A percentile compares a stretch with the other conserved stretches of the same genome.
Evolutionary conservation across 2,329 filamentous ascomycete genomes (phyloP).

Genomic region (Stagonosporopsis vannaccii): DNA sequence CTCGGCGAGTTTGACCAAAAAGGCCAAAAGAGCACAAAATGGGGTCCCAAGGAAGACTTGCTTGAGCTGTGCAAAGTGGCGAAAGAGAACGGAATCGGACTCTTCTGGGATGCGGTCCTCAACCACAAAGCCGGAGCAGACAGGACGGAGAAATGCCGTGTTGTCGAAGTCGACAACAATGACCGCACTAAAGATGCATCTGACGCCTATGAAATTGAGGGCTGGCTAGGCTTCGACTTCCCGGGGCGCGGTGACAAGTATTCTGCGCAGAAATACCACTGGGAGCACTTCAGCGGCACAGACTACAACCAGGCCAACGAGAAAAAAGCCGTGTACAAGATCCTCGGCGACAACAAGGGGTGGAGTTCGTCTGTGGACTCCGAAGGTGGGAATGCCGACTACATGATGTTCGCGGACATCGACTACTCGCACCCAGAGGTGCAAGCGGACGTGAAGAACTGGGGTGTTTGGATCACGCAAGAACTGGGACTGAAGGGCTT

Average conservation of each 20-base stretch:
- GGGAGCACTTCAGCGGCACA: constrained; percentile 72
- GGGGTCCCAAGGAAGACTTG: constrained; percentile 71
- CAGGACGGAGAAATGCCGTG: constrained; percentile 66
- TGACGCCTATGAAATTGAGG: constrained; percentile 68
- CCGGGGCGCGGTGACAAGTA: constrained; percentile 66
- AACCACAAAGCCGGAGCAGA: constrained; percentile 78
- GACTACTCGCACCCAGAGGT: constrained; percentile 69
- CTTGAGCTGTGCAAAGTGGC: constrained; percentile 60
- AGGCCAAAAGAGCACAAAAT: constrained; percentile 68
- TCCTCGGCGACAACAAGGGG: constrained; percentile 67
- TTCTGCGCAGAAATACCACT: constrained; percentile 69
- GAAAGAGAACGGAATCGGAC: constrained; percentile 60
- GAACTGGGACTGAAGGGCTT: constrained; percentile 70
- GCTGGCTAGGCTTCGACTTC: constrained; percentile 73
- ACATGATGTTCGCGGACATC: constrained; percentile 76
- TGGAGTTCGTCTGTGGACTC: constrained; percentile 70
- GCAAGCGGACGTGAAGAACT: constrained; percentile 66
- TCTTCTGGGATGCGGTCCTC: constrained; percentile 75
- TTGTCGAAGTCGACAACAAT: constrained; percentile 67
- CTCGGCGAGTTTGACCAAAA: constrained; percentile 78
- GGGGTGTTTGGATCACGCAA: constrained; percentile 72
- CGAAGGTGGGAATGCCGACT: constrained; percentile 71
- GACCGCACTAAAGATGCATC: constrained; percentile 65
- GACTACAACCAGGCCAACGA: constrained; percentile 68
- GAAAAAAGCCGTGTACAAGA: constrained; percentile 70